phyloP scores from a whole-genome alignment of 495 filamentous ascomycete genomes.

The Hypoxylon crocopeplum region DNA sequence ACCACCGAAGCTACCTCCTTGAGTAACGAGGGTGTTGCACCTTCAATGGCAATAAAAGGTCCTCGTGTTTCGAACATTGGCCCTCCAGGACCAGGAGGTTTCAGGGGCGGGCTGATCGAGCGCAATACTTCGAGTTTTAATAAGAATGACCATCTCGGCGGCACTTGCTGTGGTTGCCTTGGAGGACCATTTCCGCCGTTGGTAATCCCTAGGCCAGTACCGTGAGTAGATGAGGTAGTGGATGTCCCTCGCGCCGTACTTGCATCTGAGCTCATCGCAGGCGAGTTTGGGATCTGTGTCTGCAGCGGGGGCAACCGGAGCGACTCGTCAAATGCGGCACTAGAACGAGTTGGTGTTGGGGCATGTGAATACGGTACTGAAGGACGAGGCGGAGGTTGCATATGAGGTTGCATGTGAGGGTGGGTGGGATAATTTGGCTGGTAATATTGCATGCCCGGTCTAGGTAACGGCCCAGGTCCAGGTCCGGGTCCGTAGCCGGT shows the following conservation, averaged over 20 bases:
- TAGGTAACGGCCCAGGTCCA: conserved; percentile 27
- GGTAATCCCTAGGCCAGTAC: conserved; percentile 20
- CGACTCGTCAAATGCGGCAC: conserved; percentile 48
- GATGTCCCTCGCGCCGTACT: conserved; percentile 12
- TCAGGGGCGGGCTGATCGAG: conserved; percentile 52
- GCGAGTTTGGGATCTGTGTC: conserved; percentile 45
- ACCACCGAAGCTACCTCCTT: conserved; percentile 66
- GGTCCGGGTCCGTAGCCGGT: conserved; percentile 29
- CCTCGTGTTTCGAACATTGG: conserved; percentile 63
- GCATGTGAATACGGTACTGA: conserved; percentile 25
- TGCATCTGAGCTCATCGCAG: conserved; percentile 20
- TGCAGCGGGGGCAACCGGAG: conserved; percentile 67
- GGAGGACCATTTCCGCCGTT: conserved; percentile 8
- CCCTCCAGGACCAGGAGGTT: conserved; percentile 50
- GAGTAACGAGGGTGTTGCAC: conserved; percentile 63
- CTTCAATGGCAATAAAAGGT: conserved; percentile 83
- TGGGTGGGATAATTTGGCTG: conserved; percentile 23
- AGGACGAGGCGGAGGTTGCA: conserved; percentile 38
- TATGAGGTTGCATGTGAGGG: conserved; percentile 40
- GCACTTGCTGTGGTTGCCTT: conserved; percentile 7
- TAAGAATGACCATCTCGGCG: conserved; percentile 31
- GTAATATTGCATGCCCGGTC: conserved; percentile 33
- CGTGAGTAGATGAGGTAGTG: conserved; percentile 8
- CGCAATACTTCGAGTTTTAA: conserved; percentile 45
- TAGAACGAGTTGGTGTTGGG: conserved; percentile 21